phyloP scores from a whole-genome alignment of 108 stramenopile species.

The Skeletonema potamos region DNA sequence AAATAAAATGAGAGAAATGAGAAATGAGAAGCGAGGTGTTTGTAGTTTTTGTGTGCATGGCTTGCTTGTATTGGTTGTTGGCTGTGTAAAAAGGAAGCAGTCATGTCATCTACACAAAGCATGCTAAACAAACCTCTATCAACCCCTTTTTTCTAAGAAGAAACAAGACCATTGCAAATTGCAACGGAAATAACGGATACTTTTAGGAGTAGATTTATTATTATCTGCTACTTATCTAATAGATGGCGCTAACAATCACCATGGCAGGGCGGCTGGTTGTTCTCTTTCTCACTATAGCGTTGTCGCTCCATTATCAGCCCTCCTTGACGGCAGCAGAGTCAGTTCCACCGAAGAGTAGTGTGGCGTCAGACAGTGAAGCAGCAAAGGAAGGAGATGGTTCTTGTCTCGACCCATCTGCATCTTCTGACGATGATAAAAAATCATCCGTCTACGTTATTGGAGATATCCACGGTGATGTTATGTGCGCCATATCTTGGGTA shows the following conservation, averaged over 20 bases:
- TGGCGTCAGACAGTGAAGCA: not conserved
- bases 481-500: constrained; percentile 57
- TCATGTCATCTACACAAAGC: too few species aligned
- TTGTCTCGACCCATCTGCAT: not conserved
- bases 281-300: not conserved
- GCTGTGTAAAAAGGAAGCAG: not conserved
- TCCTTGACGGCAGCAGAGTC: not conserved
- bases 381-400: not conserved
- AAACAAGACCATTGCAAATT: too few species aligned
- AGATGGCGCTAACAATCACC: not conserved
- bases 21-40: too few species aligned
- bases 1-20: too few species aligned
- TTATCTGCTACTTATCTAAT: not conserved
- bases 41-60: not conserved
- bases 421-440: not conserved
- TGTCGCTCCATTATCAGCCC: too few species aligned
- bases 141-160: not conserved
- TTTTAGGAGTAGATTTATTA: too few species aligned
- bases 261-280: not conserved
- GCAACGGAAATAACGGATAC: too few species aligned
- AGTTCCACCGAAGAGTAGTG: not conserved
- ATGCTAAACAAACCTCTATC: not conserved
- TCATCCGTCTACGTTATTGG: constrained; percentile 53
- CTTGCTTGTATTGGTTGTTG: not conserved
- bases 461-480: constrained; percentile 59